Evolutionary conservation across 495 filamentous ascomycete genomes (phyloP).

Genomic region (Aspergillus incahuasiensis): DNA sequence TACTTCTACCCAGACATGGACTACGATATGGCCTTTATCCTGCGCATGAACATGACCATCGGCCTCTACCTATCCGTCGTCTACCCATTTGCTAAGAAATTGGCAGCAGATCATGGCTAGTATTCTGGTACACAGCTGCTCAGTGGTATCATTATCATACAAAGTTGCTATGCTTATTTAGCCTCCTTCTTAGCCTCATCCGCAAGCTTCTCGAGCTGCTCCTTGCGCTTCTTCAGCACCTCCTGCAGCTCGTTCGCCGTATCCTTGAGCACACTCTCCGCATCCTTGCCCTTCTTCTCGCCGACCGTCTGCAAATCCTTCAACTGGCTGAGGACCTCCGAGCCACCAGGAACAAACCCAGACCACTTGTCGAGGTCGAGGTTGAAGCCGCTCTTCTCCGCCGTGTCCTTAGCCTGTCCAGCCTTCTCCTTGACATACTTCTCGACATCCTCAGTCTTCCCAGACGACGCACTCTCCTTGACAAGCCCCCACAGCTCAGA

Average conservation of each 20-base stretch:
- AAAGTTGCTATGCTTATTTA: conserved; percentile 2
- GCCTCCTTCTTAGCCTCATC: conserved; percentile 29
- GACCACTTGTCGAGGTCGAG: conserved; percentile 43
- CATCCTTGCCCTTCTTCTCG: conserved; percentile 56
- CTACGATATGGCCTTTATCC: too few relatives aligned
- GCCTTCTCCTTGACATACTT: conserved; percentile 52
- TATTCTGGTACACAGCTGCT: neutral
- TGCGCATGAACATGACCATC: too few relatives aligned
- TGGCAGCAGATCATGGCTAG: neutral
- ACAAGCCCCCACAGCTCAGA: conserved; percentile 49
- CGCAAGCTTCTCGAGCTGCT: conserved; percentile 38
- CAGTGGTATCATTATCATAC: neutral
- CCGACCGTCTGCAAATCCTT: conserved; percentile 48
- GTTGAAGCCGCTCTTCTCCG: conserved; percentile 18
- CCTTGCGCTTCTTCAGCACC: conserved; percentile 40
- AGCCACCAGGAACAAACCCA: conserved; percentile 49
- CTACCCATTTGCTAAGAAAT: neutral
- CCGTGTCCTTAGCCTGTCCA: conserved; percentile 46
- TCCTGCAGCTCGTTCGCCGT: conserved; percentile 48
- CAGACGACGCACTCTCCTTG: conserved; percentile 49
- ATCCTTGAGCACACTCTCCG: conserved; percentile 55
- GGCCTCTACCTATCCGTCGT: too few relatives aligned
- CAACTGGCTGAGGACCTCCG: conserved; percentile 53
- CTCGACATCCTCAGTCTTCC: conserved; percentile 51
- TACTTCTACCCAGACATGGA: too few relatives aligned